phyloP scores from a whole-genome alignment of 1,139 yeast genomes.

The Taphrina confusa region DNA sequence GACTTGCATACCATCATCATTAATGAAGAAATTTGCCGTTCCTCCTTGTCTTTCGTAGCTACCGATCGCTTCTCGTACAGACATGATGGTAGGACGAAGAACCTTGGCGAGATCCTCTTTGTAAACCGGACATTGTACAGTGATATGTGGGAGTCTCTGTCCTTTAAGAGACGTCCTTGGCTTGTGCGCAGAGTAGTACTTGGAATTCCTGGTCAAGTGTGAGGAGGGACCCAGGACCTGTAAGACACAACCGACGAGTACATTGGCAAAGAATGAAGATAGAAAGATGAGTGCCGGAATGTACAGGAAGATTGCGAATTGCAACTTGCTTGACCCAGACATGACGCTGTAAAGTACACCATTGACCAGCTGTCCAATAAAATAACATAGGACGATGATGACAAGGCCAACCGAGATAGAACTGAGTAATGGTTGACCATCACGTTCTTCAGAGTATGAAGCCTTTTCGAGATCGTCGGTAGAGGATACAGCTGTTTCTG shows the following conservation, averaged over 20 bases:
- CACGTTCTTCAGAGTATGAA: too few species aligned
- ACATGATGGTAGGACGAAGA: slow-evolving; percentile 33
- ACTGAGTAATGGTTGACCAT: too few species aligned
- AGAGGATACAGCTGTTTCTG: slow-evolving; percentile 8
- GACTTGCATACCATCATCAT: slow-evolving; percentile 38
- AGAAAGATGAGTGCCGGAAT: slow-evolving; percentile 35
- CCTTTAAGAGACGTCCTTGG: neutral
- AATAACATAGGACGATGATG: slow-evolving; percentile 4
- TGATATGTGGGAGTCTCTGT: slow-evolving; percentile 7
- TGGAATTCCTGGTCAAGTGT: slow-evolving; percentile 36
- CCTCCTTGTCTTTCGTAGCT: slow-evolving; percentile 39
- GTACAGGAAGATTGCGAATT: slow-evolving; percentile 34
- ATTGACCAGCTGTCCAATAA: slow-evolving; percentile 5
- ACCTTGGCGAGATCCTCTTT: slow-evolving; percentile 36
- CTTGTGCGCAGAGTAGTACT: slow-evolving; percentile 33
- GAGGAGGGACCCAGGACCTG: slow-evolving; percentile 38
- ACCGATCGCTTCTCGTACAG: slow-evolving; percentile 33
- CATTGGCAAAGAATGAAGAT: slow-evolving; percentile 38
- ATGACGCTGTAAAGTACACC: slow-evolving; percentile 3
- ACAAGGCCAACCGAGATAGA: slow-evolving; percentile 10
- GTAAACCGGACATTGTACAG: slow-evolving; percentile 36
- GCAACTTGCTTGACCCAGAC: slow-evolving; percentile 3
- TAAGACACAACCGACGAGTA: slow-evolving; percentile 6
- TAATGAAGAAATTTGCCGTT: slow-evolving; percentile 35
- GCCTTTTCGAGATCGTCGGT: too few species aligned